phyloP scores from a whole-genome alignment of 495 filamentous ascomycete species.

The Daldinia vernicosa region DNA sequence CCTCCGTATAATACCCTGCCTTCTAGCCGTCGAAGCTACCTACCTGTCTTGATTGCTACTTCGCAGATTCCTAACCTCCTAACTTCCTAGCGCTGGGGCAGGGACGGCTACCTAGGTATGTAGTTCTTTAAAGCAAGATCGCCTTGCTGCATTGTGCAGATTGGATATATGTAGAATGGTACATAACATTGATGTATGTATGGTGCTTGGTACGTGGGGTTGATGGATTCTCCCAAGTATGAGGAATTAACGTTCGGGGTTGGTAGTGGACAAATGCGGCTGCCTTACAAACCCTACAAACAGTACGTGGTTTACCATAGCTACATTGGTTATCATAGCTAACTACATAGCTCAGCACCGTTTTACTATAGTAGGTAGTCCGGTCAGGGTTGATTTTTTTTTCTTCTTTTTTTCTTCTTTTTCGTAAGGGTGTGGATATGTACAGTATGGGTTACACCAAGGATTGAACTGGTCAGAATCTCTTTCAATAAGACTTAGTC shows the following conservation, averaged over 20 bases:
- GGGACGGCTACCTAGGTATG: background rate
- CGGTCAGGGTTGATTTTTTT: background rate
- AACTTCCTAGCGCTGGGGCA: conserved; percentile 17
- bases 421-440: background rate
- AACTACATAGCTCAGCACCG: background rate
- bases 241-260: conserved; percentile 14
- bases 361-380: background rate
- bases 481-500: background rate
- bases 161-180: conserved; percentile 2
- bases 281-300: conserved; percentile 6
- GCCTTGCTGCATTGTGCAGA: conserved; percentile 42
- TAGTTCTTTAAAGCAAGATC: conserved; percentile 41
- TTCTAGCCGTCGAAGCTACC: background rate
- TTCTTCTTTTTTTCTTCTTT: no score
- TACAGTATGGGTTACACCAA: conserved; percentile 2
- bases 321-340: no score
- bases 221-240: conserved; percentile 9
- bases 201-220: conserved; percentile 7
- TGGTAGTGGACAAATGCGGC: conserved; percentile 29
- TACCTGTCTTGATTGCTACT: conserved; percentile 7
- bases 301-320: background rate
- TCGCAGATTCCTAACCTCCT: conserved; percentile 6
- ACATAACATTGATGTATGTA: background rate
- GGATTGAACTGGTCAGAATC: background rate
- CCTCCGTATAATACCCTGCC: background rate